These are phyloP conservation scores for Closterium sp. DNA, from an alignment of 139 green algal species.

Conservation along the genomic window DNA sequence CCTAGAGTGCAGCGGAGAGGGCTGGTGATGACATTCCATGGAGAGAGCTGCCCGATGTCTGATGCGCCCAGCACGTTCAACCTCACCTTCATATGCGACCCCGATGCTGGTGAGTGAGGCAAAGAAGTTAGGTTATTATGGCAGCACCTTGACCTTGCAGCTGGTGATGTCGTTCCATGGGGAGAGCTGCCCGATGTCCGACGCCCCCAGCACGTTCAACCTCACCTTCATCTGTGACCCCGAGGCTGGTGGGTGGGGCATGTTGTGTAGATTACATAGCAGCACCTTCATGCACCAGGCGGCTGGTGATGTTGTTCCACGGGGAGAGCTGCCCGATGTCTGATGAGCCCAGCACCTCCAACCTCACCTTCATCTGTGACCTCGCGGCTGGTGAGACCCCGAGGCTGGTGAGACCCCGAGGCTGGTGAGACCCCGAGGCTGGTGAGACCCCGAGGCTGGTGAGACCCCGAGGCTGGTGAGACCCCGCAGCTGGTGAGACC, in stretches of 20 bases:
- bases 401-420: too few species aligned
- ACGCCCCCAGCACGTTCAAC: neutral
- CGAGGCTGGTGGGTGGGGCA: neutral
- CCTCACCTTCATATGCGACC: neutral
- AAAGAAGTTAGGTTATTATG: too few species aligned
- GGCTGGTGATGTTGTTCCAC: neutral
- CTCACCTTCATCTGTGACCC: constrained; percentile 24
- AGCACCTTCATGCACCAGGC: too few species aligned
- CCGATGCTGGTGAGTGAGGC: too few species aligned
- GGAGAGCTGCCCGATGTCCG: neutral
- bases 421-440: too few species aligned
- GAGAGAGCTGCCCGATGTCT: neutral
- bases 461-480: too few species aligned
- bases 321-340: neutral
- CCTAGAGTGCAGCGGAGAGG: neutral
- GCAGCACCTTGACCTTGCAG: too few species aligned
- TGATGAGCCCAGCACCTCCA: neutral
- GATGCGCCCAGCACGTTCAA: neutral
- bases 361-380: constrained; percentile 19
- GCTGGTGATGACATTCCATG: neutral
- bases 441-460: too few species aligned
- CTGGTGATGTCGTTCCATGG: constrained; percentile 7
- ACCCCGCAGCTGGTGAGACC: too few species aligned
- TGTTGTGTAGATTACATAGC: too few species aligned
- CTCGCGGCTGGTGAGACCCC: neutral